phyloP scores from a whole-genome alignment of 75 land plant species.

The Cunninghamia lanceolata region DNA sequence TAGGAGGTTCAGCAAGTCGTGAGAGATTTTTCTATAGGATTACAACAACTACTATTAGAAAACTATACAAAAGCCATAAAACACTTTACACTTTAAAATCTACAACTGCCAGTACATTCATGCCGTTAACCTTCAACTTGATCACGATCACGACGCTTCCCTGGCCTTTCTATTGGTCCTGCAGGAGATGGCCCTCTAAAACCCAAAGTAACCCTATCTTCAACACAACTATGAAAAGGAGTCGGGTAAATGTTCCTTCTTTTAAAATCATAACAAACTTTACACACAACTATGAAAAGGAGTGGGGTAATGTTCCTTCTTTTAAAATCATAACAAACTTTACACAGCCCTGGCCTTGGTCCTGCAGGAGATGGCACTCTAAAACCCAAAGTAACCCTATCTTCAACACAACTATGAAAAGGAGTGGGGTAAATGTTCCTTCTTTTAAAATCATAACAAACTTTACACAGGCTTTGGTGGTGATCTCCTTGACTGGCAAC shows the following conservation, averaged over 20 bases:
- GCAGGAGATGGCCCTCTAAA: too few species aligned
- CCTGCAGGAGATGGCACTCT: too few species aligned
- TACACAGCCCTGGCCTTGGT: background rate
- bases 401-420: too few species aligned
- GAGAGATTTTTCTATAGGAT: background rate
- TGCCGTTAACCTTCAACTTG: background rate
- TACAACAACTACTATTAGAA: background rate
- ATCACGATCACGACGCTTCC: constrained; percentile 19
- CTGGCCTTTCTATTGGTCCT: constrained; percentile 72
- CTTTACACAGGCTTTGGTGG: too few species aligned
- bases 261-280: too few species aligned
- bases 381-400: too few species aligned
- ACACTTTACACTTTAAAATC: background rate
- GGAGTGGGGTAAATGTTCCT: too few species aligned
- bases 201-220: too few species aligned
- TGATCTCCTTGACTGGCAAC: too few species aligned
- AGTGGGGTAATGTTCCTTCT: constrained; percentile 18
- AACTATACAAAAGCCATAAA: background rate
- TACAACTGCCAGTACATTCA: background rate
- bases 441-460: too few species aligned
- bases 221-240: too few species aligned
- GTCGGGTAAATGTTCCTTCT: too few species aligned
- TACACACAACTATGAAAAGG: constrained; percentile 73
- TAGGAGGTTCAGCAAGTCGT: background rate
- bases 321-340: constrained; percentile 33